Base-by-base conservation (phyloP, 1,284 basidiomycete genomes). In the Marasmius sp. region DNA sequence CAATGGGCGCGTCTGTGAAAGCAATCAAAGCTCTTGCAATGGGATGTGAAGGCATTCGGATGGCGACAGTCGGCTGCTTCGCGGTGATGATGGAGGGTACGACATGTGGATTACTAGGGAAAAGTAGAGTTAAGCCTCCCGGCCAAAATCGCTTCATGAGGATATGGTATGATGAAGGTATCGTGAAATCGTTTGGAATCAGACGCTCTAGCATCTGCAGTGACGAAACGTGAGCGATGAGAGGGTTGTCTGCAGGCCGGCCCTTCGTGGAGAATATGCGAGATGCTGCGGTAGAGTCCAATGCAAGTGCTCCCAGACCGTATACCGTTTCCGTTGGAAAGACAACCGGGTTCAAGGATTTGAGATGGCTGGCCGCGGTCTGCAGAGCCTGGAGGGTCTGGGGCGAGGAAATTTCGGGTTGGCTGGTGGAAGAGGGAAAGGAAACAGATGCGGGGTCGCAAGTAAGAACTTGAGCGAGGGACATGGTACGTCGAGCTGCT, bases 241-340 rank as follows among this genome's bases (percentile, higher is more conserved):
- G 83, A 0, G 97, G 97, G 74, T 99, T 99, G 76, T 99, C 97
- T 3, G 92, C 80, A 1, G 97, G 97, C 52, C 97, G 83, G 45
- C 95, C 93, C 72, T 99, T 99, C 61, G 93, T 92, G 10, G 84
- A 79, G 75, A 96, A 99, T 68, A 99, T 97, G 64, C 82, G 83
- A 1, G 81, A 73, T 3, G 87, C 84, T 8, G 95, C 95, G 18
- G 76, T 70, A 0, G 85, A 69, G 62, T 88, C 78, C 45, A 96
- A 79, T 0, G 96, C 95, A 43, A 91, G 81, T 0, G 94, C 97
- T 22, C 94, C 97, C 4, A 99, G 86, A 1, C 97, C 97, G 74
- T 99, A 99, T 22, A 99, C 97, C 0, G 97, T 99, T 77, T 99
- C 97, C 36, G 97, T 98, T 0, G 97, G 97, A 70, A 99, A 95